phyloP scores from a whole-genome alignment of 2,329 filamentous ascomycete species.

The Eutypa lata region DNA sequence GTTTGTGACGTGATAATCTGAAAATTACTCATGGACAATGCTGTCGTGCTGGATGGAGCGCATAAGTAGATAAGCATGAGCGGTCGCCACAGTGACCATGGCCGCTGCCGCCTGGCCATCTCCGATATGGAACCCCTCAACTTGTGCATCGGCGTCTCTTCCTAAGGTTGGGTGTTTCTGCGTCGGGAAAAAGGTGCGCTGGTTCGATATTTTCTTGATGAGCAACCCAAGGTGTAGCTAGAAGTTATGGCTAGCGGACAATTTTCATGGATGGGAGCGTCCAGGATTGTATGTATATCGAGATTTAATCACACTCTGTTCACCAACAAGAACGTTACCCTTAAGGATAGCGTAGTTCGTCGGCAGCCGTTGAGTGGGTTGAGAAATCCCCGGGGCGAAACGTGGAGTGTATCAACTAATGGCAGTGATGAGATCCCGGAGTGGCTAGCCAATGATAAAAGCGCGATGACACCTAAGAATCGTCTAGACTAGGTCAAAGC shows the following conservation, averaged over 20 bases:
- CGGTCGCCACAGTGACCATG: constrained; percentile 15
- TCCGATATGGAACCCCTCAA: not conserved
- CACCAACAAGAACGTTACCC: too few relatives aligned
- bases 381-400: constrained; percentile 16
- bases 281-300: too few relatives aligned
- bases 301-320: too few relatives aligned
- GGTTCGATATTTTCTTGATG: too few relatives aligned
- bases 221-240: too few relatives aligned
- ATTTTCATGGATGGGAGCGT: too few relatives aligned
- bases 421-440: constrained; percentile 11
- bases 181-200: too few relatives aligned
- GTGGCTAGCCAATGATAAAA: constrained; percentile 10
- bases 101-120: not conserved
- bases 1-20: constrained; percentile 23
- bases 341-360: too few relatives aligned
- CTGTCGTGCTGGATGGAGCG: constrained; percentile 16
- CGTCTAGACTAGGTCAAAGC: constrained; percentile 7
- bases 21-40: constrained; percentile 26
- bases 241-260: too few relatives aligned
- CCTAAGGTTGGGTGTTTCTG: not conserved
- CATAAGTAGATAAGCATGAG: constrained; percentile 12
- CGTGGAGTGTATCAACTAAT: constrained; percentile 19
- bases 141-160: not conserved
- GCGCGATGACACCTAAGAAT: constrained; percentile 3
- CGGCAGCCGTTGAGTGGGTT: not conserved